Evolutionary conservation across 1,284 basidiomycete genomes (phyloP).

Genomic region (Naganishia sp.): DNA sequence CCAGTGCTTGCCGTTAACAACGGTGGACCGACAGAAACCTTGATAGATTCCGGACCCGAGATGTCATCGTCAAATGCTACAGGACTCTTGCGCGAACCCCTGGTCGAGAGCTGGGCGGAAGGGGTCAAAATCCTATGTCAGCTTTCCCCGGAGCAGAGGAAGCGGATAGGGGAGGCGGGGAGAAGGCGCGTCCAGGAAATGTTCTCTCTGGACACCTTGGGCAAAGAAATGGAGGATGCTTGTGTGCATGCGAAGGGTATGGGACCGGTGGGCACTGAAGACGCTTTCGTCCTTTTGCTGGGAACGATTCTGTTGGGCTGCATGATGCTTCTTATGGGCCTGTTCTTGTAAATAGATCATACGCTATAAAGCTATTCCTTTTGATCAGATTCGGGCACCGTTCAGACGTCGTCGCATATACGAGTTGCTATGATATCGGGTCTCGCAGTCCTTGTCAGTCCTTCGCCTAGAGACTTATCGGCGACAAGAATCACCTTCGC

Average conservation of each 20-base stretch:
- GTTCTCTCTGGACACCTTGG: conserved; percentile 69
- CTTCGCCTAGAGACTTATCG: no score
- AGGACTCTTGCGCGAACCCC: conserved; percentile 67
- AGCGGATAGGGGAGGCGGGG: conserved; percentile 60
- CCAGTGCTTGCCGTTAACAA: conserved; percentile 86
- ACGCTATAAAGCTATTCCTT: neutral
- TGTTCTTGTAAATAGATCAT: conserved; percentile 10
- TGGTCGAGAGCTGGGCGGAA: conserved; percentile 67
- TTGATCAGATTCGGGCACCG: neutral
- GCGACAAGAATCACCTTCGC: no score
- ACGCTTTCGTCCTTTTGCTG: conserved; percentile 45
- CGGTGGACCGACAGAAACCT: conserved; percentile 89
- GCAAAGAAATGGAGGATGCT: conserved; percentile 63
- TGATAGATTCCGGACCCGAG: conserved; percentile 60
- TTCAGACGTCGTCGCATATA: neutral
- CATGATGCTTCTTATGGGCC: conserved; percentile 20
- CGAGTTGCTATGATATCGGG: neutral
- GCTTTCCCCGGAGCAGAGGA: conserved; percentile 58
- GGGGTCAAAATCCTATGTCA: conserved; percentile 65
- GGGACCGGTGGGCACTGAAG: conserved; percentile 44
- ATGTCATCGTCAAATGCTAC: conserved; percentile 56
- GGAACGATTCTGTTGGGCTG: conserved; percentile 19
- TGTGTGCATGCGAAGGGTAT: conserved; percentile 58
- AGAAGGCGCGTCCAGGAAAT: conserved; percentile 61
- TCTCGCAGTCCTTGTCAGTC: no score